Evolutionary conservation across 495 filamentous ascomycete genomes (phyloP), one percentile per base, ranked within the genome.

Genomic region (Xeromyces bisporus): DNA sequence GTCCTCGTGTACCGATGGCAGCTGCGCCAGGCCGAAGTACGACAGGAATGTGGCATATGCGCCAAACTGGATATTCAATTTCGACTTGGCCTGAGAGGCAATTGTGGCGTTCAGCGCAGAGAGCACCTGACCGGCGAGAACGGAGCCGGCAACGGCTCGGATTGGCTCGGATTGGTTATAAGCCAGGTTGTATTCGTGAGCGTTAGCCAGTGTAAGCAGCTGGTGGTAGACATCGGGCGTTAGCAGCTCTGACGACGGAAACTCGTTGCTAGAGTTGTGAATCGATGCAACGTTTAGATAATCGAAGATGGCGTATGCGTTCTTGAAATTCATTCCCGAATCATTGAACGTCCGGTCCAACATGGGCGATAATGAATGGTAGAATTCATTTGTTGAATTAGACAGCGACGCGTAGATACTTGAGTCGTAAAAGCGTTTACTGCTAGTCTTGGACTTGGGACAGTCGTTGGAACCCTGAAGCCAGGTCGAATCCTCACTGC

Each of bases 361-460:
- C 24, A 76, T 53, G 6, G 75, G 70, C 8, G 68, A 47, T 18
- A 87, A 40, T 16, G 51, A 59, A 42, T 64, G 34, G 62, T 86
- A 84, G 58, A 85, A 77, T 34, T 48, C 56, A 40, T 53, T 41
- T 37, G 77, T 84, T 34, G 59, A 58, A 20, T 50, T 42, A 6
- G 69, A 46, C 24, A 69, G 48, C 7, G 41, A 41, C 15, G 51
- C 46, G 51, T 83, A 83, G 17, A 74, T 58, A 9, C 52, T 32
- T 6, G 74, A 74, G n/a, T 32, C 42, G 51, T 77, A 80, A 48
- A 80, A 86, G 46, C 68, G 64, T 51, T 83, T 73, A 30, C 75
- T 80, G 58, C 74, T 80, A 33, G 67, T 46, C 6, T 60, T 54
- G 15, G 77, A 74, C 38, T 71, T 72, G 18, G 53, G 53, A 57